These are phyloP conservation scores for Sporothrix schenckii DNA, from an alignment of 2,329 filamentous ascomycete genomes.

Conservation along the genomic window DNA sequence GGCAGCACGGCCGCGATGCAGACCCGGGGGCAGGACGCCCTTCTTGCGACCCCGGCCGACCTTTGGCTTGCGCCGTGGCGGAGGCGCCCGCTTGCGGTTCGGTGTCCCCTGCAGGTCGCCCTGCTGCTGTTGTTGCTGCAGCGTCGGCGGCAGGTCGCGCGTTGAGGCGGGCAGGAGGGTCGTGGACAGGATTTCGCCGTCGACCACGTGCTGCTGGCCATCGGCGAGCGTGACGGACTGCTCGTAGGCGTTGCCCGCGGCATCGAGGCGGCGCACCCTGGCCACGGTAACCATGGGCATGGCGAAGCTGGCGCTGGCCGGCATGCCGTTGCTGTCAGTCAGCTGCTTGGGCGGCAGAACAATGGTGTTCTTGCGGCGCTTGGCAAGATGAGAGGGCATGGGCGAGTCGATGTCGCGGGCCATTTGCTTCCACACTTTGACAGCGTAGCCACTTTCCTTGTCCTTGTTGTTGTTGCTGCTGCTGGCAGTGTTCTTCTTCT, in stretches of 20 bases:
- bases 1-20: constrained; percentile 33
- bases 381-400: constrained; percentile 59
- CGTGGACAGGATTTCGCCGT: constrained; percentile 76
- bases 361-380: constrained; percentile 63
- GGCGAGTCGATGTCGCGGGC: constrained; percentile 60
- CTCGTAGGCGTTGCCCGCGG: constrained; percentile 77
- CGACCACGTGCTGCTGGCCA: constrained; percentile 76
- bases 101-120: constrained; percentile 45
- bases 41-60: constrained; percentile 74
- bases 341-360: constrained; percentile 57
- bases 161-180: constrained; percentile 53
- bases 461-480: constrained; percentile 50
- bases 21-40: constrained; percentile 58
- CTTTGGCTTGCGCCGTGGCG: constrained; percentile 79
- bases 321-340: constrained; percentile 43
- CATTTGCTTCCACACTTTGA: constrained; percentile 65
- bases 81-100: constrained; percentile 66
- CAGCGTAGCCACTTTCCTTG: constrained; percentile 55
- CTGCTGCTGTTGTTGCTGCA: constrained; percentile 37
- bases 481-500: background rate
- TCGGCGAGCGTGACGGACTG: constrained; percentile 82
- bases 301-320: constrained; percentile 38
- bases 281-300: constrained; percentile 69
- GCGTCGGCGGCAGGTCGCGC: constrained; percentile 58
- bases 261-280: constrained; percentile 77